Evolutionary conservation across 768 basidiomycete species (phyloP).

Genomic region (Scleroderma citrinum): DNA sequence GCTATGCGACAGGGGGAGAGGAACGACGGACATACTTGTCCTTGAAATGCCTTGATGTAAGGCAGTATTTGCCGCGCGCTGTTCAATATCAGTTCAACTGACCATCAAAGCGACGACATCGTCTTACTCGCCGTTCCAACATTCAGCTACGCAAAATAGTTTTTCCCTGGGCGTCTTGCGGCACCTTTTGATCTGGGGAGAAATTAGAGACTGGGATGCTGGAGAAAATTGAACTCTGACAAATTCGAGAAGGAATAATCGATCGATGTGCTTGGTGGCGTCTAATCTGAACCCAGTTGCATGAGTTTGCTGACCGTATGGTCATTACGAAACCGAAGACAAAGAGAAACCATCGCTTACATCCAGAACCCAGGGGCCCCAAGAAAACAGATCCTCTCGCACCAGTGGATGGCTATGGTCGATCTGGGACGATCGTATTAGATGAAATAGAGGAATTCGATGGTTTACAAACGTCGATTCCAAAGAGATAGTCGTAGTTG

Average conservation of each 20-base stretch:
- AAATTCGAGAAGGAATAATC: conserved; percentile 58
- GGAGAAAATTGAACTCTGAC: conserved; percentile 35
- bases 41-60: conserved; percentile 57
- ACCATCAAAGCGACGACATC: not conserved
- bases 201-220: not conserved
- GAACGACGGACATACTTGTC: conserved; percentile 42
- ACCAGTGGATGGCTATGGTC: conserved; percentile 82
- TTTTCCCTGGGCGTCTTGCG: conserved; percentile 39
- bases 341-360: conserved; percentile 22
- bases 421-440: conserved; percentile 42
- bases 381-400: conserved; percentile 61
- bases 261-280: conserved; percentile 87
- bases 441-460: too few relatives aligned
- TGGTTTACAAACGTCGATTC: conserved; percentile 46
- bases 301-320: conserved; percentile 48
- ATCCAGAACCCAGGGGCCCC: conserved; percentile 79
- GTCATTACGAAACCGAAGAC: not conserved
- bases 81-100: not conserved
- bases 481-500: conserved; percentile 82
- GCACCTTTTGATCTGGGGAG: conserved; percentile 44
- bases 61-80: conserved; percentile 49
- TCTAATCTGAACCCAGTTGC: conserved; percentile 79
- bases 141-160: conserved; percentile 74
- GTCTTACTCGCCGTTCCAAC: conserved; percentile 69
- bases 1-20: not conserved